A percentile compares a stretch with the other conserved stretches of the same genome.
Evolutionary conservation across 176 grass and related monocot species (phyloP).

Genomic region (Cenchrus fungigraminus): DNA sequence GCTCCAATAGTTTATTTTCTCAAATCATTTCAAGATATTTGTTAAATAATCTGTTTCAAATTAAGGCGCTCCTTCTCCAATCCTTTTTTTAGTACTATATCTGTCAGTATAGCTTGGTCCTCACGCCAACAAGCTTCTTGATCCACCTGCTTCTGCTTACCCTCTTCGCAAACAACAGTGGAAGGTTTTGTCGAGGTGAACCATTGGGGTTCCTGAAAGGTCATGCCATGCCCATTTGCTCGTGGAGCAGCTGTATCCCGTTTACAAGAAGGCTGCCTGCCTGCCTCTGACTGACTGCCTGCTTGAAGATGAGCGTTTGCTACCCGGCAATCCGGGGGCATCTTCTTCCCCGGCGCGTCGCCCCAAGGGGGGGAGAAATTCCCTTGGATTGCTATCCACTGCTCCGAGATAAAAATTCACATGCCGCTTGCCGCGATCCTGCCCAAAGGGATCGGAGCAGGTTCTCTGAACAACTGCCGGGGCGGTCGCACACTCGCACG

Average conservation of each 20-base stretch:
- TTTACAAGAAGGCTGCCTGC: conserved; percentile 5
- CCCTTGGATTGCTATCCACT: conserved; percentile 15
- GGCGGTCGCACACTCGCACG: background rate
- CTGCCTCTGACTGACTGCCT: no score
- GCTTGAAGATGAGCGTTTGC: conserved; percentile 16
- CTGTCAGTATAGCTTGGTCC: background rate
- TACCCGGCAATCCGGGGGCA: conserved; percentile 10
- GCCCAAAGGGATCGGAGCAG: conserved; percentile 20
- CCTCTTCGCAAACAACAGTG: background rate
- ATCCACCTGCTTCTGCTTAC: background rate
- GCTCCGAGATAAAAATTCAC: conserved; percentile 48
- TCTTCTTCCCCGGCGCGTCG: conserved; percentile 24
- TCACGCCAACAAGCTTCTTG: conserved; percentile 3
- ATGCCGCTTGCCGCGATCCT: conserved; percentile 41
- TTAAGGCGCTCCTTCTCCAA: background rate
- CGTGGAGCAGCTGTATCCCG: background rate
- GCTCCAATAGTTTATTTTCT: background rate
- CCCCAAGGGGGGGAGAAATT: conserved; percentile 34
- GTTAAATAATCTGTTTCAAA: background rate
- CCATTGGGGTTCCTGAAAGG: conserved; percentile 23
- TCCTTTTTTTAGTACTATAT: background rate
- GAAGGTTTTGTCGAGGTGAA: background rate
- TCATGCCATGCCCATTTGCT: background rate
- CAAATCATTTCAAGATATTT: background rate
- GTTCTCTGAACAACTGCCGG: conserved; percentile 47